Evolutionary conservation across 2,329 filamentous ascomycete genomes (phyloP), one percentile per base, ranked within the genome.

Genomic region (Hypoxylon sp.): DNA sequence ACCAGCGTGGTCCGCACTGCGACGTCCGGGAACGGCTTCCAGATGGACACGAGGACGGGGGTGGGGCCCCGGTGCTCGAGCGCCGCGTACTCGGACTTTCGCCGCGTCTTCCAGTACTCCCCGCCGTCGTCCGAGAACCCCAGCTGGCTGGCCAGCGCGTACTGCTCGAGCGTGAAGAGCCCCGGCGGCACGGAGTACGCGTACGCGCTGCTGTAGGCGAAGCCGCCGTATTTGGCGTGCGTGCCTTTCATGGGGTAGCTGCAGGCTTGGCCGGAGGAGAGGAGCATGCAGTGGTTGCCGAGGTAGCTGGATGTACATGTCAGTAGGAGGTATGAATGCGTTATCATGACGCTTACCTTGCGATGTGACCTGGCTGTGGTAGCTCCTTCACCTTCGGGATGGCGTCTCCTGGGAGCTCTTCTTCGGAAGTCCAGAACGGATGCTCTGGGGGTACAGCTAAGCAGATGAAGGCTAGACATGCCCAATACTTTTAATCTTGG

Each of bases 241-340:
- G 91, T 92, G 56, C 90, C 91, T 77, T 92, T 92, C 82, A 94
- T 89, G 0, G 91, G 89, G 74, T 94, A 94, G 76, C 91, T 89
- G 77, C 91, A 94, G n/a, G 89, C 89, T 76, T 95, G 91, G 1
- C 92, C 91, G 0, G 89, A 91, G 3, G 87, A 90, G 6, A 94
- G 83, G 22, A 94, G 82, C 82, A 93, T 91, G 46, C 88, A 89
- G 76, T 94, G 91, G 0, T 89, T 89, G n/a, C 89, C 91, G 16
- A 88, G 84, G 67, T 88, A 86, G 70, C 89, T 85, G 14, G 14
- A 5, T 32, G 11, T 28, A 1, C 9, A 7, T 22, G 42, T 71
- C 22, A 73, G 59, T 24, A 28, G 38, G 22, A 26, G 9, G 7
- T 14, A 4, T 1, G 22, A 14, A 26, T 12, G 42, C n/a, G 50